phyloP scores from a whole-genome alignment of 148 eudicot species.

The Euryodendron excelsum region DNA sequence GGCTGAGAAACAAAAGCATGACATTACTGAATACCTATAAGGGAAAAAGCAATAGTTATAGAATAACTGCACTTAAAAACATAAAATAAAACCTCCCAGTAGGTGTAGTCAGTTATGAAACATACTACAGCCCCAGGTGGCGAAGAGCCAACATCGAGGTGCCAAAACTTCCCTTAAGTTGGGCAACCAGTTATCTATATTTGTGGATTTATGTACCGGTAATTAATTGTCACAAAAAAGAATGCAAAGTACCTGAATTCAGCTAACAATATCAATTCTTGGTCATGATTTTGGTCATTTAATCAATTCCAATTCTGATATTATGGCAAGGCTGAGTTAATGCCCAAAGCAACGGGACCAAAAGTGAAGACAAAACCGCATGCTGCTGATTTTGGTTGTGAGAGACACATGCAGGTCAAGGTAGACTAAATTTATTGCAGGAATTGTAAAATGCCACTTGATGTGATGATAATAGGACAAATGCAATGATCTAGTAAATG shows the following conservation, averaged over 20 bases:
- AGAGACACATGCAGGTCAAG: background rate
- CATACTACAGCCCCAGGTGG: too few relatives aligned
- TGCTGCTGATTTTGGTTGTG: background rate
- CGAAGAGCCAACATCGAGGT: too few relatives aligned
- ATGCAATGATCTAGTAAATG: background rate
- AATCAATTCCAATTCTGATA: background rate
- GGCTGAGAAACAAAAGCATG: background rate
- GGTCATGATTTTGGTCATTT: background rate
- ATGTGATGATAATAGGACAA: background rate
- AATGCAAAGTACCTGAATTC: too few relatives aligned
- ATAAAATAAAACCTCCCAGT: background rate
- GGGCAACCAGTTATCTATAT: background rate
- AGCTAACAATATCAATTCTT: too few relatives aligned
- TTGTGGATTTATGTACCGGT: background rate
- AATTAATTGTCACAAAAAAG: background rate
- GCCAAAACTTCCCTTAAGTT: too few relatives aligned
- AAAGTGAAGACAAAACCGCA: background rate
- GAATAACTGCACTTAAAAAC: background rate
- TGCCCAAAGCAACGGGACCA: background rate
- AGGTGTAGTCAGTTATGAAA: too few relatives aligned
- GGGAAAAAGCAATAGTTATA: background rate
- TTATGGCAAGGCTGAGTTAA: background rate
- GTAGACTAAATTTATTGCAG: background rate
- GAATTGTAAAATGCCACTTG: background rate
- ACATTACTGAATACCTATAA: background rate